Base-by-base conservation (phyloP, 2,329 filamentous ascomycete genomes). In the Fusarium sp. region DNA sequence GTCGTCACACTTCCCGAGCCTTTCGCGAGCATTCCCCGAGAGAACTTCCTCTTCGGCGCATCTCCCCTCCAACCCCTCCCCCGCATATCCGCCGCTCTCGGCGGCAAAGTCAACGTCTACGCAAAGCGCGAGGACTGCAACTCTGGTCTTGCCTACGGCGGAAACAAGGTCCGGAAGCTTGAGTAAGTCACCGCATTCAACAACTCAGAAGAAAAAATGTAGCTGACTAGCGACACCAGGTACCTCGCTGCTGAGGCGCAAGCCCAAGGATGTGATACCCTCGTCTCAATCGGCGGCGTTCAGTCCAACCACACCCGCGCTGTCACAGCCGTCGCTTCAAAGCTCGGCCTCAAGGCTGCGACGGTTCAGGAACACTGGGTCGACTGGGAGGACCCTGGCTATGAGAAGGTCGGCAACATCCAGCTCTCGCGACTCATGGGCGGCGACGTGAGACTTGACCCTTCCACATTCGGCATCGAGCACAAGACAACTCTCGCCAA, bases 91-190 rank as follows among this genome's bases (percentile, higher is more conserved):
- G 76, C 83, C 53, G 87, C 86, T 24, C 83, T 92, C 7, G 84
- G 86, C 48, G 84, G 84, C 30, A 84, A 84, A 70, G 86, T 90
- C 40, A 81, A 83, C 20, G 84, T 92, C 66, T 92, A 88, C 74
- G 90, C 90, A 53, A 92, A 92, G 78, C 85, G 90, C 50, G 90
- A 92, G 68, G 90, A 92, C 78, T 87, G 88, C 74, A 91, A 90
- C 78, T 90, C 88, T 3, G 87, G 86, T 1, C 83, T 91, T 19
- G 89, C 89, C 5, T 90, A 84, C 71, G 89, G 89, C 37, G 89
- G 89, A 53, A 92, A 92, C 80, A 92, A 92, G 78, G 87, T 86
- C 30, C 83, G 89, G 59, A 92, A 92, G 77, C 82, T 92, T 3
- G 89, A 92, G 82, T 87, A 75, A 15, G 64, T 53, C 13, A 24